phyloP scores from a whole-genome alignment of 257 asterid genomes.

The Scutellaria baicalensis region DNA sequence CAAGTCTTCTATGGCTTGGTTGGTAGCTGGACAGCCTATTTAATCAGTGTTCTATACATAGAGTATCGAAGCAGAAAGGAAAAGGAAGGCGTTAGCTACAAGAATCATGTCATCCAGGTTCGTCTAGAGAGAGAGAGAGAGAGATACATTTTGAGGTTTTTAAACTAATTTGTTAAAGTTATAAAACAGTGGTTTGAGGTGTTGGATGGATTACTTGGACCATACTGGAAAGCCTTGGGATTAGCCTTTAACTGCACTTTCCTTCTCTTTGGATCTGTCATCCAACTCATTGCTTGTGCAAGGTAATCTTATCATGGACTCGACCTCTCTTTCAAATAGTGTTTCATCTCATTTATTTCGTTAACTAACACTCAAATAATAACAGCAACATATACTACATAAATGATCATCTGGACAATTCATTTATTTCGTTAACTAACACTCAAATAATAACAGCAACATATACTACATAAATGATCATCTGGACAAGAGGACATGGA shows the following conservation, averaged over 20 bases:
- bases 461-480: constrained; percentile 87
- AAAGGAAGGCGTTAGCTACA: constrained; percentile 83
- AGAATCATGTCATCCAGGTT: constrained; percentile 97
- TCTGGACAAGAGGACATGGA: constrained; percentile 98
- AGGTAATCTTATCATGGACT: constrained; percentile 36
- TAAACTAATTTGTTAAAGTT: too few relatives aligned
- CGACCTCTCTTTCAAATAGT: background rate
- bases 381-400: constrained; percentile 85
- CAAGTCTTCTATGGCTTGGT: constrained; percentile 80
- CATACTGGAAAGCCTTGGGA: constrained; percentile 94
- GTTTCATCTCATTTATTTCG: background rate
- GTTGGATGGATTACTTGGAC: constrained; percentile 87
- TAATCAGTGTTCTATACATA: constrained; percentile 78
- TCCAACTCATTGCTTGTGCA: constrained; percentile 95
- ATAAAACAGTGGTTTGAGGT: constrained; percentile 88
- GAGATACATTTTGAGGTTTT: background rate
- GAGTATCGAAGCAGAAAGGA: constrained; percentile 88
- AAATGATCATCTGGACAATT: too few relatives aligned
- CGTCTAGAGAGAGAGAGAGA: background rate
- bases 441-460: constrained; percentile 40
- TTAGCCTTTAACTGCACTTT: constrained; percentile 97
- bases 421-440: background rate
- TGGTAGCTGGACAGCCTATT: constrained; percentile 98
- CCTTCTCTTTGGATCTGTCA: constrained; percentile 93
- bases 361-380: too few relatives aligned